Evolutionary conservation across 345 rosid species (phyloP), one percentile per base, ranked within the genome.

Genomic region (Psidium guajava): DNA sequence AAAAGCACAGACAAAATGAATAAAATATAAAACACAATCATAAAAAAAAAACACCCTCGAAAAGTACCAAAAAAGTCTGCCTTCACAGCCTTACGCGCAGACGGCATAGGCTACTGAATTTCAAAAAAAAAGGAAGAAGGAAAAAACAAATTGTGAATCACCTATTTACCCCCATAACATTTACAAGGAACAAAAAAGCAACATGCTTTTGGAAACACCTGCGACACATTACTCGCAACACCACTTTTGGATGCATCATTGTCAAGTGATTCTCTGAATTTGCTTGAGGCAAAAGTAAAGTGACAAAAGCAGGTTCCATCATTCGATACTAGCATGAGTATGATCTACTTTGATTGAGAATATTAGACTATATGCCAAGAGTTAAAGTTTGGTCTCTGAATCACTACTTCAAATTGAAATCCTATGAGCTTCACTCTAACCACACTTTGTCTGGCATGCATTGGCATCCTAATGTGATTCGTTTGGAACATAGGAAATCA

Each of bases 181-280:
- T 49, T 27, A 54, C 2, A 53, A 53, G 8, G 55, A 54, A 54
- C 55, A 18, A 54, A 54, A 54, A 54, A 54, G 8, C 55, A 54
- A 6, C 18, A 54, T 0, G 21, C 0, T 61, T 27, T 28, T 57
- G 2, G 2, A 57, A 57, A 57, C 6, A 25, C 21, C 2, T 0
- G 0, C 1, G 0, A 15, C 11, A 28, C 12, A 54, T 20, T 56
- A 56, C 10, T 56, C 10, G n/a, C 9, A 24, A 22, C 59, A 56
- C 59, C n/a, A 22, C n/a, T 22, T 22, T 56, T 56, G 5, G n/a
- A 9, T 24, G 59, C 59, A 56, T 56, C 0, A 1, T 56, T 0
- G 5, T 9, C 13, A 24, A 56, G 4, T 5, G 2, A 56, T 56
- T 56, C n/a, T 9, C 12, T 56, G 59, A 24, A 56, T 56, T 56